Conservation (phyloP, 352 stramenopile species). For the Phytopythium helicoides region DNA sequence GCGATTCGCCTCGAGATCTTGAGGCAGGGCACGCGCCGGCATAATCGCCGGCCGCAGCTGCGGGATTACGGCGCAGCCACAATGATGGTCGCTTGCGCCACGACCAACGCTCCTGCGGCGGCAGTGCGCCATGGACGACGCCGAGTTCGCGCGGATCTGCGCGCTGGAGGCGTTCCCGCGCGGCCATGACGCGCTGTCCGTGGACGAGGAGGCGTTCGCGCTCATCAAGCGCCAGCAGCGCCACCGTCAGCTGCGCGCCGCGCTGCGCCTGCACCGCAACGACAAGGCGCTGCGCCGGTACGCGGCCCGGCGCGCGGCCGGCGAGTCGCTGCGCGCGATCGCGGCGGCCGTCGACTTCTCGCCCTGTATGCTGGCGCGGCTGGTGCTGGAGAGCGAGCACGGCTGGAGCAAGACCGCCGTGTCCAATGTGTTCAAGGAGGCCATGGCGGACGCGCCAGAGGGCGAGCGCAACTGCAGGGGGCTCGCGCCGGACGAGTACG, state of each 20-base stretch:
- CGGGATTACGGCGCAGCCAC: too few relatives aligned
- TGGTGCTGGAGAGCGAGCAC: conserved; percentile 55
- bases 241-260: conserved; percentile 38
- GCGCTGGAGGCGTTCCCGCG: conserved; percentile 33
- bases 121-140: conserved; percentile 45
- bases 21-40: too few relatives aligned
- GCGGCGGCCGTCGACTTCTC: conserved; percentile 50
- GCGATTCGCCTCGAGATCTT: too few relatives aligned
- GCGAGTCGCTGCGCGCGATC: conserved; percentile 36
- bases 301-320: conserved; percentile 30
- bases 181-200: conserved; percentile 15
- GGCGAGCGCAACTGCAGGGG: conserved; percentile 14
- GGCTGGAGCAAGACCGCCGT: conserved; percentile 66
- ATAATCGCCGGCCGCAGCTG: too few relatives aligned
- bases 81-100: background rate
- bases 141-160: conserved; percentile 47
- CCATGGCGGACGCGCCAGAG: conserved; percentile 16
- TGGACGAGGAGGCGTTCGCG: conserved; percentile 49
- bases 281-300: conserved; percentile 59
- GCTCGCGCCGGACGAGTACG: conserved; percentile 23
- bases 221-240: conserved; percentile 61
- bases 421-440: conserved; percentile 63
- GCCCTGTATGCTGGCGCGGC: conserved; percentile 63
- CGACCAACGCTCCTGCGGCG: background rate
- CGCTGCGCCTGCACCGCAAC: conserved; percentile 50